Percentiles rank a stretch among this genome's conserved stretches.
Evolutionary conservation across 225 moss, liverwort and hornwort species (phyloP).

Genomic region (Asterella californica): DNA sequence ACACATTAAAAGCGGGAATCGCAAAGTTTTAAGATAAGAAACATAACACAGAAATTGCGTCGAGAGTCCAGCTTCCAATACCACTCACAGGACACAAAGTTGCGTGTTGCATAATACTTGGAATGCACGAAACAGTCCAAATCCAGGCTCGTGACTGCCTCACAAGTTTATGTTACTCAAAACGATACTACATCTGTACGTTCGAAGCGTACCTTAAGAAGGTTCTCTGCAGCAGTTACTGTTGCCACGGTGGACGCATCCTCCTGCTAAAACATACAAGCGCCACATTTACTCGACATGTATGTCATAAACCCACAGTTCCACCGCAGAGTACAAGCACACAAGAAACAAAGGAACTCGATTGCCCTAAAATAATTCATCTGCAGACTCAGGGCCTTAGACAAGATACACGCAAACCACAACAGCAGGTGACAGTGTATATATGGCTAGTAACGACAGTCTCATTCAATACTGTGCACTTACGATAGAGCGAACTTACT

Average conservation of each 20-base stretch:
- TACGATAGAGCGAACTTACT: slow-evolving; percentile 17
- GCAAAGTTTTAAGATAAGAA: not conserved
- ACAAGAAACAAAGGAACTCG: not conserved
- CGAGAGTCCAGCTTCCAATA: too few relatives aligned
- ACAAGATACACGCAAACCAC: too few relatives aligned
- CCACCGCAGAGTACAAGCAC: not conserved
- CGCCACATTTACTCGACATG: not conserved
- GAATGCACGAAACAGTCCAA: not conserved
- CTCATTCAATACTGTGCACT: not conserved
- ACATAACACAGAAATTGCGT: too few relatives aligned
- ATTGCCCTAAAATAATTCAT: too few relatives aligned
- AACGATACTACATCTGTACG: not conserved
- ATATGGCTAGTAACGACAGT: too few relatives aligned
- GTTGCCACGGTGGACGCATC: slow-evolving; percentile 27
- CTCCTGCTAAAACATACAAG: slow-evolving; percentile 30
- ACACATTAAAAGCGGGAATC: not conserved
- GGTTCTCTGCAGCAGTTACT: slow-evolving; percentile 67
- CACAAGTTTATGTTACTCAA: not conserved
- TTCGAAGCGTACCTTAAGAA: slow-evolving; percentile 59
- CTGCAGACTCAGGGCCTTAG: too few relatives aligned
- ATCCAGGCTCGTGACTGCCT: not conserved
- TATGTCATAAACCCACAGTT: not conserved
- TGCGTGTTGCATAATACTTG: too few relatives aligned
- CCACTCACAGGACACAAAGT: too few relatives aligned
- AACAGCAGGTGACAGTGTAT: too few relatives aligned